Conservation (phyloP, 306 rosid genomes). For the Clitoria ternatea region DNA sequence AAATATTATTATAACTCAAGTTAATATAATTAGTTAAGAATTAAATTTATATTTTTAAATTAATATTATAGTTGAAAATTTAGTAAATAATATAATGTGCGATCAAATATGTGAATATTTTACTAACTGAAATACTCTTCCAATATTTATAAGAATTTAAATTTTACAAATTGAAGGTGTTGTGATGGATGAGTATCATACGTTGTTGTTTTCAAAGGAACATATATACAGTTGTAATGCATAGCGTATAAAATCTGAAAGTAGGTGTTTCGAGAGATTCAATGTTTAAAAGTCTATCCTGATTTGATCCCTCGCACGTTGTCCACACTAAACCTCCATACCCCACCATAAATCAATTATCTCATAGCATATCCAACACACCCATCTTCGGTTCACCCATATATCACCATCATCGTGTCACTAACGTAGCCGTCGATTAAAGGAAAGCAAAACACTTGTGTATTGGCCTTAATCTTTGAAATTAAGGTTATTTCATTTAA, state of each 20-base stretch:
- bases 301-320: neutral
- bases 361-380: slow-evolving; percentile 12
- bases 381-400: neutral
- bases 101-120: too few species aligned
- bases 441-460: too few species aligned
- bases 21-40: too few species aligned
- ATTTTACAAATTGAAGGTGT: neutral
- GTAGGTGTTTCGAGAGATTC: neutral
- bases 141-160: too few species aligned
- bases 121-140: too few species aligned
- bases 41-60: too few species aligned
- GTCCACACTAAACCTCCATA: neutral
- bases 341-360: neutral
- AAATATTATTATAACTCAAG: too few species aligned
- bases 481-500: too few species aligned
- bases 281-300: neutral
- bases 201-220: neutral
- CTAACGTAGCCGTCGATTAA: too few species aligned
- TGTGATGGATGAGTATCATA: neutral
- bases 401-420: slow-evolving; percentile 10
- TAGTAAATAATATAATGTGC: too few species aligned
- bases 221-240: slow-evolving; percentile 21
- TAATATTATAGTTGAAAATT: too few species aligned
- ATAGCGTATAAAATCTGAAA: neutral
- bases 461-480: too few species aligned